phyloP scores from a whole-genome alignment of 2,329 filamentous ascomycete species.

The Cercospora brassicicola region DNA sequence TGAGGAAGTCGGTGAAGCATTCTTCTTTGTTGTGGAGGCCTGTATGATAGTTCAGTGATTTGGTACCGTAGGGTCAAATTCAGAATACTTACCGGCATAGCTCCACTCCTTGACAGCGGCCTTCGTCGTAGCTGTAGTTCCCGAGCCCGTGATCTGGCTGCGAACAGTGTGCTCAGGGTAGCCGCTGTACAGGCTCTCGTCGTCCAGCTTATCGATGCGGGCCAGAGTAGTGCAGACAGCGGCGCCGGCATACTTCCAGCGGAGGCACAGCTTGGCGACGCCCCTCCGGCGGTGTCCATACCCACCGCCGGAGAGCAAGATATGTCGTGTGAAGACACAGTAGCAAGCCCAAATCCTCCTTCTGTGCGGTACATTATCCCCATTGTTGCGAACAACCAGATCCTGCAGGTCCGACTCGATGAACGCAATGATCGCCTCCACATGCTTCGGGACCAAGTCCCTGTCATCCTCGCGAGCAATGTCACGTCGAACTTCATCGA shows the following conservation, averaged over 20 bases:
- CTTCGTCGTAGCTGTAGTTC: background rate
- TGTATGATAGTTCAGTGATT: background rate
- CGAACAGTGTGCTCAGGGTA: conserved; percentile 33
- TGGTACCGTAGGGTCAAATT: background rate
- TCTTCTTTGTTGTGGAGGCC: background rate
- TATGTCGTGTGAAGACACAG: background rate
- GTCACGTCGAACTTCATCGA: background rate
- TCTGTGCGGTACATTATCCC: background rate
- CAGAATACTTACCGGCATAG: background rate
- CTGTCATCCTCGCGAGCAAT: background rate
- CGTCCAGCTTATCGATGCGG: conserved; percentile 38
- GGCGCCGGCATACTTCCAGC: conserved; percentile 47
- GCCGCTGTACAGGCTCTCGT: conserved; percentile 36
- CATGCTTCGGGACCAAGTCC: background rate
- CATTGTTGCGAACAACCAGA: background rate
- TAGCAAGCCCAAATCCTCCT: background rate
- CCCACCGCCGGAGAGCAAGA: background rate
- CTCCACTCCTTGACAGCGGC: background rate
- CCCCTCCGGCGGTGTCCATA: background rate
- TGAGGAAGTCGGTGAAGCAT: background rate
- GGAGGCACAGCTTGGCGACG: background rate
- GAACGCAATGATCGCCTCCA: background rate
- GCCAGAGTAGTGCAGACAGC: conserved; percentile 47
- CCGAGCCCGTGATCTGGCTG: background rate
- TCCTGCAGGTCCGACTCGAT: background rate